A percentile compares a stretch with the other conserved stretches of the same genome.
Conservation (phyloP, 169 alveolate genomes). For the Cryptosporidium tyzzeri region DNA sequence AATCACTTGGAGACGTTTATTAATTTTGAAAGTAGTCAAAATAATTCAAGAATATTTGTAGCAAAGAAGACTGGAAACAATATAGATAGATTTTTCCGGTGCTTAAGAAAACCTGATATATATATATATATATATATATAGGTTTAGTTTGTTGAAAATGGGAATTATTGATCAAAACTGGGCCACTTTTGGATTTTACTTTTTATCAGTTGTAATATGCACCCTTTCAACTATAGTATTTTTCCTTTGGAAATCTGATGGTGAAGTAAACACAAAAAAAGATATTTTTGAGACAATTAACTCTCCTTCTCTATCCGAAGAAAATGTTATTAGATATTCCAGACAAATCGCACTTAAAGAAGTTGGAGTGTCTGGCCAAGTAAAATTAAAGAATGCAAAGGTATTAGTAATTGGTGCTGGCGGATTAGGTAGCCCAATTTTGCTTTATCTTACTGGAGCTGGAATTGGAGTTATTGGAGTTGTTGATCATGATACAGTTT, state of each 20-base stretch:
- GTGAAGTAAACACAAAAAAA: neutral
- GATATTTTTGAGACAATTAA: constrained; percentile 19
- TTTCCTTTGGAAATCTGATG: constrained; percentile 53
- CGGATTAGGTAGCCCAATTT: constrained; percentile 97
- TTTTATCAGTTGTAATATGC: constrained; percentile 29
- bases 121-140: no score
- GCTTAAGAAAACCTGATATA: neutral
- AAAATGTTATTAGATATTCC: constrained; percentile 84
- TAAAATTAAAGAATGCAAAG: constrained; percentile 84
- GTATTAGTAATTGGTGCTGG: constrained; percentile 98
- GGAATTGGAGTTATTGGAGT: constrained; percentile 94
- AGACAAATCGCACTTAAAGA: constrained; percentile 88
- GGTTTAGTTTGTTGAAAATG: constrained; percentile 6
- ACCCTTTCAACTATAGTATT: constrained; percentile 5
- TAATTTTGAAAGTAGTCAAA: neutral
- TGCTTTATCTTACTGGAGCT: constrained; percentile 95
- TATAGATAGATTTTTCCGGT: neutral
- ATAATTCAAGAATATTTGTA: constrained; percentile 22
- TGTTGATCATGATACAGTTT: constrained; percentile 89
- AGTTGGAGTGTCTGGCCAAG: constrained; percentile 86
- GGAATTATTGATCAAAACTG: constrained; percentile 1
- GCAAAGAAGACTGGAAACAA: neutral
- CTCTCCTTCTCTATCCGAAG: constrained; percentile 77
- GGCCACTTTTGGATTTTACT: constrained; percentile 39
- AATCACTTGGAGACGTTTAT: constrained; percentile 53